phyloP scores from a whole-genome alignment of 164 flowering plant genomes.

The Tinospora cordifolia region DNA sequence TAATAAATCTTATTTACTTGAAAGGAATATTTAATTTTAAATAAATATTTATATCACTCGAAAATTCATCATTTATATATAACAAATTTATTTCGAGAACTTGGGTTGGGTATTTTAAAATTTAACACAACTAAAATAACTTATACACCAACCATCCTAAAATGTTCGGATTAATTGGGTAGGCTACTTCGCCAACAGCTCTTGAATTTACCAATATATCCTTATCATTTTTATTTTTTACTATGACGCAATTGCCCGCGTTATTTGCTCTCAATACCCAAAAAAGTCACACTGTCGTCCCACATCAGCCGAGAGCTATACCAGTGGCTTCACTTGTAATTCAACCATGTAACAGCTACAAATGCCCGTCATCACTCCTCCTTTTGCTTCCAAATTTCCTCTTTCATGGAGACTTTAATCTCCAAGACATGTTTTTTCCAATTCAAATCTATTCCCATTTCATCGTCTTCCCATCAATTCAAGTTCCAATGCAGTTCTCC shows the following conservation, averaged over 20 bases:
- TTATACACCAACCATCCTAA: too few species aligned
- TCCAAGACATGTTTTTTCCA: not conserved
- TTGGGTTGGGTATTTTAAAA: too few species aligned
- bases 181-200: too few species aligned
- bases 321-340: not conserved
- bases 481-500: constrained; percentile 17
- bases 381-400: not conserved
- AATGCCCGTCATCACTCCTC: not conserved
- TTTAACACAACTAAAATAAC: too few species aligned
- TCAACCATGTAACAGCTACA: not conserved
- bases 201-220: too few species aligned
- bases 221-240: too few species aligned
- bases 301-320: not conserved
- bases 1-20: too few species aligned
- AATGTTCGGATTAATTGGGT: too few species aligned
- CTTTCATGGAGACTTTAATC: constrained; percentile 14
- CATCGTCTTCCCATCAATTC: constrained; percentile 11
- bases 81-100: too few species aligned
- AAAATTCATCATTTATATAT: too few species aligned
- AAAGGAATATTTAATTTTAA: too few species aligned
- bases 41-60: too few species aligned
- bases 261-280: not conserved
- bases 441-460: constrained; percentile 4
- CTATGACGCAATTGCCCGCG: not conserved
- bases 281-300: not conserved